phyloP scores from a whole-genome alignment of 1,284 basidiomycete genomes.

The Inonotus obliquus region DNA sequence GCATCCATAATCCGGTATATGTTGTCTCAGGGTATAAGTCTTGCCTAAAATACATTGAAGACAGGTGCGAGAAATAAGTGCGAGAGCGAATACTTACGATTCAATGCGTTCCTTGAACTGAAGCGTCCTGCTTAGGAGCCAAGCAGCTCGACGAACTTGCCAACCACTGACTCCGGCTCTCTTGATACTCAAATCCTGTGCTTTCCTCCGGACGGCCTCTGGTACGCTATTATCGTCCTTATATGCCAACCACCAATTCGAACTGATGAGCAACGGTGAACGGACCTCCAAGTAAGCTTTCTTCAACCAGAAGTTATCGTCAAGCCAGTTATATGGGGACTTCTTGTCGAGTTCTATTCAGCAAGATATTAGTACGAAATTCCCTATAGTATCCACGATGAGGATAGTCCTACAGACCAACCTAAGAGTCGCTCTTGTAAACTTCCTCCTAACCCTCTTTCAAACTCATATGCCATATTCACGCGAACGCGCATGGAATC shows the following conservation, averaged over 20 bases:
- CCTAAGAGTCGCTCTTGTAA: conserved; percentile 82
- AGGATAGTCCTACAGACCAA: conserved; percentile 32
- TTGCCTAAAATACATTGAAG: conserved; percentile 35
- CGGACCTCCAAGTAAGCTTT: conserved; percentile 91
- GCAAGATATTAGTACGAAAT: background rate
- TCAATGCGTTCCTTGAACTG: conserved; percentile 75
- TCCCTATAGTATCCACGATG: conserved; percentile 10
- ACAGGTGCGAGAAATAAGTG: background rate
- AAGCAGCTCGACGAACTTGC: conserved; percentile 86
- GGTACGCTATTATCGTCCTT: conserved; percentile 56
- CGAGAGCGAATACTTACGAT: conserved; percentile 37
- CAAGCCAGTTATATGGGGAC: conserved; percentile 92
- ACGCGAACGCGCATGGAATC: conserved; percentile 57
- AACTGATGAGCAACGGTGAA: conserved; percentile 83
- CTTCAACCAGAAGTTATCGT: conserved; percentile 92
- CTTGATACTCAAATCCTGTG: conserved; percentile 31
- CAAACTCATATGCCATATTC: conserved; percentile 71
- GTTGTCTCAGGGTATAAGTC: conserved; percentile 53
- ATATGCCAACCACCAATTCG: conserved; percentile 98
- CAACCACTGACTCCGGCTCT: conserved; percentile 61
- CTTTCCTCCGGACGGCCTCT: conserved; percentile 33
- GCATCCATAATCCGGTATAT: conserved; percentile 57
- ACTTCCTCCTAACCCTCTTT: conserved; percentile 61
- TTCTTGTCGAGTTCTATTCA: conserved; percentile 72
- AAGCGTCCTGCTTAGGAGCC: conserved; percentile 73